These are phyloP conservation scores for Pseudocercospora eumusae DNA, from an alignment of 2,329 filamentous ascomycete species.

Conservation along the genomic window DNA sequence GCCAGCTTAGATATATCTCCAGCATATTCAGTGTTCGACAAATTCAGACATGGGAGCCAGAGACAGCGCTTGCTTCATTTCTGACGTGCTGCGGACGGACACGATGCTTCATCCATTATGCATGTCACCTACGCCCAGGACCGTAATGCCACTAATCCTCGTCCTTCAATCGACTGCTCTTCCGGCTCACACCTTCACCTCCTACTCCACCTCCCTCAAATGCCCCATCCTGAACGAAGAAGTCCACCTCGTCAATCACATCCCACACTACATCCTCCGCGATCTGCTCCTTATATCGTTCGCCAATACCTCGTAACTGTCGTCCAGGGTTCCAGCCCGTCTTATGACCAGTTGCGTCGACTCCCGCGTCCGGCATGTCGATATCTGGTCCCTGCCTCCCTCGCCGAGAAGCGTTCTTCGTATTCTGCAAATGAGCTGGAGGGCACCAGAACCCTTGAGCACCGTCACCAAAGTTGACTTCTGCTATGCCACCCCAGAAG, in stretches of 20 bases:
- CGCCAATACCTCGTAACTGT: constrained; percentile 63
- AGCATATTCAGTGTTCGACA: not conserved
- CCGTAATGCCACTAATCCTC: constrained; percentile 40
- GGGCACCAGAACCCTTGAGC: constrained; percentile 82
- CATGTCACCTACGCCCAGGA: constrained; percentile 27
- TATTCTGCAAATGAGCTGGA: constrained; percentile 56
- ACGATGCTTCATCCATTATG: not conserved
- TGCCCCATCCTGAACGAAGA: constrained; percentile 70
- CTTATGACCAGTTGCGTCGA: constrained; percentile 26
- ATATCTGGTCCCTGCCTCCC: constrained; percentile 36
- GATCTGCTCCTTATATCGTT: constrained; percentile 89
- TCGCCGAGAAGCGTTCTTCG: constrained; percentile 19
- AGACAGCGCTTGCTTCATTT: not conserved
- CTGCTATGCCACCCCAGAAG: constrained; percentile 85
- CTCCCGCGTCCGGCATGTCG: constrained; percentile 36
- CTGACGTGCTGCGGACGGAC: not conserved
- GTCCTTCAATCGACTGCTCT: constrained; percentile 29
- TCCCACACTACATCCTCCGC: constrained; percentile 93
- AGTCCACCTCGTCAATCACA: constrained; percentile 91
- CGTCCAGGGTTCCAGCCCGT: constrained; percentile 39
- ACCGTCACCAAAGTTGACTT: constrained; percentile 92
- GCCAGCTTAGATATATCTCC: not conserved
- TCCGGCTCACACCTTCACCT: constrained; percentile 25
- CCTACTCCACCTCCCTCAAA: constrained; percentile 38
- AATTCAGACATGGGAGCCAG: not conserved